A percentile compares a stretch with the other conserved stretches of the same genome.
Evolutionary conservation across 1,284 basidiomycete genomes (phyloP).

Genomic region (Naganishia cerealis): DNA sequence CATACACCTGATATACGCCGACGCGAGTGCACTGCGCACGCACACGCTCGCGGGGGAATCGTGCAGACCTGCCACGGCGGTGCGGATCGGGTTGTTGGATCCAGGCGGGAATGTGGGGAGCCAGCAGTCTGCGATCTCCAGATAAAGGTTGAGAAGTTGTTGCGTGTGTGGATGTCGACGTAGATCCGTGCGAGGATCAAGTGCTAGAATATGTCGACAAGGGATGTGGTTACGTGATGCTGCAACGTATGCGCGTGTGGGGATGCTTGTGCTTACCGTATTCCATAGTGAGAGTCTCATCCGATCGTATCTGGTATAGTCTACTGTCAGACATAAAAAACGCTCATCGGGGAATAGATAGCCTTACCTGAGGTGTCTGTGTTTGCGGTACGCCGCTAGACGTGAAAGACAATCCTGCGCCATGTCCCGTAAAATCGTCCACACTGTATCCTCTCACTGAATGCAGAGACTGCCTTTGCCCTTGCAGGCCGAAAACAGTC

Average conservation of each 20-base stretch:
- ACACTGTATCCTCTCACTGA: not conserved
- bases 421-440: not conserved
- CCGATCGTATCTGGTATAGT: not conserved
- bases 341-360: not conserved
- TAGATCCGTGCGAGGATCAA: slow-evolving; percentile 25
- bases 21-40: slow-evolving; percentile 12
- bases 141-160: slow-evolving; percentile 24
- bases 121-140: slow-evolving; percentile 26
- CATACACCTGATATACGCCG: slow-evolving; percentile 20
- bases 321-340: not conserved
- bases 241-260: not conserved
- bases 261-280: not conserved
- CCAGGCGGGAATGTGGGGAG: slow-evolving; percentile 23
- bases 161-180: slow-evolving; percentile 27
- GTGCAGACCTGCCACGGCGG: slow-evolving; percentile 17
- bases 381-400: not conserved
- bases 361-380: not conserved
- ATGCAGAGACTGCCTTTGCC: not conserved
- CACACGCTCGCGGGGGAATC: slow-evolving; percentile 24
- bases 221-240: not conserved
- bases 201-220: not conserved
- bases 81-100: slow-evolving; percentile 14
- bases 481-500: not conserved
- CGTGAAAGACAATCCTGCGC: not conserved
- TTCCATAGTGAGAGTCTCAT: slow-evolving; percentile 17